These are phyloP conservation scores for Globisporangium acanthophoron DNA, from an alignment of 352 stramenopile species.

Conservation along the genomic window DNA sequence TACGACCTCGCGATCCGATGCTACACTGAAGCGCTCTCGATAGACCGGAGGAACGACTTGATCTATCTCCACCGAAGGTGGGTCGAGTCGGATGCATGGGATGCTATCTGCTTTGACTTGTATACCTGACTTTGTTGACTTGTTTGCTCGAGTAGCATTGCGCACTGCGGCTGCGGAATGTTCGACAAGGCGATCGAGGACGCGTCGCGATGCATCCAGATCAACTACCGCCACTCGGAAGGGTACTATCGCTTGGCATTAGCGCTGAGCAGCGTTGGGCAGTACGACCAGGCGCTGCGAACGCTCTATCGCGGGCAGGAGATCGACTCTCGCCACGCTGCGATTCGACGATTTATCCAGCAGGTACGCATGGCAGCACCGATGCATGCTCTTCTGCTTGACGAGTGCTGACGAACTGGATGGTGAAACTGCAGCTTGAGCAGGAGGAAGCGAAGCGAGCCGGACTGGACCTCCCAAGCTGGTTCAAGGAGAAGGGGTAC, in stretches of 20 bases:
- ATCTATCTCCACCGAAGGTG: conserved; percentile 46
- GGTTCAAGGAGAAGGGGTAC: conserved; percentile 84
- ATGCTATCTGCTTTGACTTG: too few relatives aligned
- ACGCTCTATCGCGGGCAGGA: conserved; percentile 50
- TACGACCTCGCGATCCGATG: conserved; percentile 36
- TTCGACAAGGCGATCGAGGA: conserved; percentile 43
- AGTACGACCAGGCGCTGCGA: conserved; percentile 46
- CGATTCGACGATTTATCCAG: conserved; percentile 37
- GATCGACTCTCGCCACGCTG: conserved; percentile 34
- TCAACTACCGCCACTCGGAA: conserved; percentile 55
- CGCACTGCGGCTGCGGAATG: conserved; percentile 25
- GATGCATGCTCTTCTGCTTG: background rate
- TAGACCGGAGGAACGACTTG: conserved; percentile 48
- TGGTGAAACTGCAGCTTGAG: conserved; percentile 25
- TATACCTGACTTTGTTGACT: too few relatives aligned
- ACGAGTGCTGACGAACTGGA: background rate
- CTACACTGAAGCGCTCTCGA: conserved; percentile 41
- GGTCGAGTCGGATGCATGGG: background rate
- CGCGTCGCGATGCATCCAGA: conserved; percentile 47
- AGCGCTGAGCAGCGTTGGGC: conserved; percentile 31
- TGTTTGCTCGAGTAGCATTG: conserved; percentile 22
- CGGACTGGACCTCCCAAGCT: conserved; percentile 25
- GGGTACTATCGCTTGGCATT: conserved; percentile 51
- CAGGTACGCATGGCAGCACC: conserved; percentile 9
- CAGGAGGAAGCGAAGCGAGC: conserved; percentile 31